Conservation (phyloP, 1,284 basidiomycete species). For the Heliocybe sulcata region DNA sequence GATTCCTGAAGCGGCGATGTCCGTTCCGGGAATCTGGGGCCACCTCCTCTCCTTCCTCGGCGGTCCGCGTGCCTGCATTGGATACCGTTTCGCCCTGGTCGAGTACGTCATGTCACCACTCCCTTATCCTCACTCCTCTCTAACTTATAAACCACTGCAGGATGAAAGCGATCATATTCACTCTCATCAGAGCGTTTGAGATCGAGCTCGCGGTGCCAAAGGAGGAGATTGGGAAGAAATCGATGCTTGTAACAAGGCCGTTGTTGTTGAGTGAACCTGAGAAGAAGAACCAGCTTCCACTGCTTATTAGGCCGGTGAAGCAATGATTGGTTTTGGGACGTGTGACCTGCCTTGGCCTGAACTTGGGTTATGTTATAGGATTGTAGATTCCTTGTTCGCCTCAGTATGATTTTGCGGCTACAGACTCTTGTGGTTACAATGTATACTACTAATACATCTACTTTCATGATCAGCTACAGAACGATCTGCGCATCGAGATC, state of each 20-base stretch:
- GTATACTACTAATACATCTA: too few relatives aligned
- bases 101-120: constrained; percentile 7
- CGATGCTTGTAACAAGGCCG: not conserved
- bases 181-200: not conserved
- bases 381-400: too few relatives aligned
- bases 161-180: constrained; percentile 2
- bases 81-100: constrained; percentile 7
- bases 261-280: not conserved
- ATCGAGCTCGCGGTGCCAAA: not conserved
- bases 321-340: not conserved
- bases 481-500: too few relatives aligned
- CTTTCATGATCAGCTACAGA: too few relatives aligned
- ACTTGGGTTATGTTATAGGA: too few relatives aligned
- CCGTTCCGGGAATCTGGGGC: constrained; percentile 52
- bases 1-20: constrained; percentile 28
- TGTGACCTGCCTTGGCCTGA: too few relatives aligned
- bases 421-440: too few relatives aligned
- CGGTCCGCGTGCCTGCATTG: constrained; percentile 36
- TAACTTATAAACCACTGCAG: not conserved
- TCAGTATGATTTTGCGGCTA: too few relatives aligned
- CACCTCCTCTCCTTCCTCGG: constrained; percentile 55
- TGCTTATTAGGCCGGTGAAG: not conserved
- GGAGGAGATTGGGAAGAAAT: not conserved
- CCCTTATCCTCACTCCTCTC: not conserved
- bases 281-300: not conserved